Evolutionary conservation across 2,329 filamentous ascomycete genomes (phyloP).

Genomic region (Aspergillus alliaceus): DNA sequence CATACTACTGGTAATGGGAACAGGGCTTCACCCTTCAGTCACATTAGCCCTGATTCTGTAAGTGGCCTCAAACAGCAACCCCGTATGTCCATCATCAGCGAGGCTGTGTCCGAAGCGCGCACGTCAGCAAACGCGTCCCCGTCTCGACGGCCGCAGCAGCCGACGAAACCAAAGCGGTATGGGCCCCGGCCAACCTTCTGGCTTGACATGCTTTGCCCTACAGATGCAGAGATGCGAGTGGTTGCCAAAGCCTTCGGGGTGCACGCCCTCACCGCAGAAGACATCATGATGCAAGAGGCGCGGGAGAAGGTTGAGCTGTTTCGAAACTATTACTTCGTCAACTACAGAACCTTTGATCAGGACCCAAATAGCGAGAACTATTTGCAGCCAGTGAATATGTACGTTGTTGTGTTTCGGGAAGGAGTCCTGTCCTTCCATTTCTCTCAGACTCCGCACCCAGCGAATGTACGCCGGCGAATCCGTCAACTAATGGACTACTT

Average conservation of each 20-base stretch:
- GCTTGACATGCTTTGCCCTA: slow-evolving; percentile 89
- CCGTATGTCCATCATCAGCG: slow-evolving; percentile 37
- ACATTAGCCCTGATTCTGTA: slow-evolving; percentile 10
- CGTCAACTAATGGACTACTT: slow-evolving; percentile 93
- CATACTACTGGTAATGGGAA: slow-evolving; percentile 16
- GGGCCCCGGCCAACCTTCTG: slow-evolving; percentile 93
- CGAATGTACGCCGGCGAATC: slow-evolving; percentile 91
- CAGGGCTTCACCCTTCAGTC: background rate
- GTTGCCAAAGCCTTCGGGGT: slow-evolving; percentile 92
- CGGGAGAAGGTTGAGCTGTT: slow-evolving; percentile 98
- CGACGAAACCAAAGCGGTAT: slow-evolving; percentile 50
- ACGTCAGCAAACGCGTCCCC: slow-evolving; percentile 23
- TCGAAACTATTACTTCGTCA: slow-evolving; percentile 97
- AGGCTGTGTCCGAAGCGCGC: slow-evolving; percentile 32
- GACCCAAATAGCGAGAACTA: slow-evolving; percentile 86
- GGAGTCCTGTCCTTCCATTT: slow-evolving; percentile 97
- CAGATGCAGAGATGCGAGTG: slow-evolving; percentile 92
- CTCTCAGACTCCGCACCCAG: slow-evolving; percentile 90
- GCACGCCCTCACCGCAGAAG: slow-evolving; percentile 90
- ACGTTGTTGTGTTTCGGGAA: slow-evolving; percentile 93
- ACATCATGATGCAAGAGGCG: slow-evolving; percentile 95
- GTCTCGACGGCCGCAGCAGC: slow-evolving; percentile 20
- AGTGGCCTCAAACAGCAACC: slow-evolving; percentile 23
- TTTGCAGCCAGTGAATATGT: slow-evolving; percentile 94
- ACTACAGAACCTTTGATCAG: slow-evolving; percentile 96